Conservation (phyloP, 73 alveolate species). For the Tetrahymena elliotti region DNA sequence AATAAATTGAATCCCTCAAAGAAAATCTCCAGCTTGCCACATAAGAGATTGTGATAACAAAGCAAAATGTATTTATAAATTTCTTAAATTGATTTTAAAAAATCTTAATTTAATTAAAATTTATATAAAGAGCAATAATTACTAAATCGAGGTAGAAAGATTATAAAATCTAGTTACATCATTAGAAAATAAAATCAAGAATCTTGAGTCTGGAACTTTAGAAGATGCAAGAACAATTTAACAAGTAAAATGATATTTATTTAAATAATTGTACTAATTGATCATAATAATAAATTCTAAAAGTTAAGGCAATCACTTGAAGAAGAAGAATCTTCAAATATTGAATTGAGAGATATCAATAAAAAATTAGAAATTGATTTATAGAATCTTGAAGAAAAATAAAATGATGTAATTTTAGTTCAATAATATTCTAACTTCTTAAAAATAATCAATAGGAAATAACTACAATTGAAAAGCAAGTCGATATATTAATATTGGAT, state of each 20-base stretch:
- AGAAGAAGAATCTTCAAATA: background rate
- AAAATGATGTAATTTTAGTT: background rate
- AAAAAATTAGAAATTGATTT: background rate
- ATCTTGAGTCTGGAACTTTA: background rate
- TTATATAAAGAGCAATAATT: background rate
- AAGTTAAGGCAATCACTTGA: background rate
- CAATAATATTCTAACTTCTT: background rate
- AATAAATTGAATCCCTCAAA: background rate
- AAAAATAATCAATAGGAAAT: background rate
- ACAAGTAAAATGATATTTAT: background rate
- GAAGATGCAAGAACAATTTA: background rate
- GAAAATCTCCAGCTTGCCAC: background rate
- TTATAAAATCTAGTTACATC: background rate
- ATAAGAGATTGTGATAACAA: background rate
- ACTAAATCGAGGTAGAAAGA: background rate
- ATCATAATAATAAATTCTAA: background rate
- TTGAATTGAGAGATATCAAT: background rate
- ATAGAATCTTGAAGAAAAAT: background rate
- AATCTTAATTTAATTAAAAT: background rate
- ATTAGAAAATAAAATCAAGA: background rate
- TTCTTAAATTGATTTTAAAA: too few species aligned
- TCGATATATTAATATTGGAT: background rate
- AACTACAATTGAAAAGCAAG: background rate
- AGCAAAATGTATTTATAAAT: background rate
- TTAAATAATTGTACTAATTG: background rate